These are phyloP conservation scores for Excoecaria cochinchinensis DNA, from an alignment of 345 rosid genomes.

Conservation along the genomic window DNA sequence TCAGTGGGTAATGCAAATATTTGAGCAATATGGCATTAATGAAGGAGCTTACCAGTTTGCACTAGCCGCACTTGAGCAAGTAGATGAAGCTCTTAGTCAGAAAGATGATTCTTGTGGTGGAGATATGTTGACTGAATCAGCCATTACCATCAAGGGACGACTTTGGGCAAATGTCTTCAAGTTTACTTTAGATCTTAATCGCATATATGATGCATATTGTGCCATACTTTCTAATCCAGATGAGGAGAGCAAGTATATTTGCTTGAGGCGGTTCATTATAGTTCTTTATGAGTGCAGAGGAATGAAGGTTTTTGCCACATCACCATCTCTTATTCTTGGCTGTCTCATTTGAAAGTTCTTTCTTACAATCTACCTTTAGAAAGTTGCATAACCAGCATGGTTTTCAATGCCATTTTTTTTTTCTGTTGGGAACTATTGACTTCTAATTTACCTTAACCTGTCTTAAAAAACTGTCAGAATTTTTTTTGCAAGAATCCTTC, in stretches of 20 bases:
- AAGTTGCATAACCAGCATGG: slow-evolving; percentile 1
- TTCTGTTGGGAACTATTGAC: not conserved
- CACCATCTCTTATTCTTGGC: not conserved
- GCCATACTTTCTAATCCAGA: slow-evolving; percentile 97
- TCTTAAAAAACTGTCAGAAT: not conserved
- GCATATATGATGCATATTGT: slow-evolving; percentile 86
- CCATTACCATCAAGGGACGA: slow-evolving; percentile 61
- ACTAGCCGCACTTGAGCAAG: slow-evolving; percentile 97
- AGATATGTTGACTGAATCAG: slow-evolving; percentile 49
- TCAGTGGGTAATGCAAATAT: slow-evolving; percentile 97
- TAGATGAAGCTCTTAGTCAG: slow-evolving; percentile 68
- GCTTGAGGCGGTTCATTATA: slow-evolving; percentile 86
- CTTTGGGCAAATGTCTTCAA: slow-evolving; percentile 96
- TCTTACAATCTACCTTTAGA: not conserved
- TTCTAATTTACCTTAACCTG: not conserved
- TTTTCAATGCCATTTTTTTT: not conserved
- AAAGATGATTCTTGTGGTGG: slow-evolving; percentile 32
- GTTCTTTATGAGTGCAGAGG: slow-evolving; percentile 84
- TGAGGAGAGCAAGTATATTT: slow-evolving; percentile 90
- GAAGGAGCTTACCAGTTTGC: slow-evolving; percentile 98
- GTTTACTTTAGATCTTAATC: slow-evolving; percentile 85
- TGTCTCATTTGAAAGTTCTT: slow-evolving; percentile 14
- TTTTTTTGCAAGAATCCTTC: not conserved
- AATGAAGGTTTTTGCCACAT: slow-evolving; percentile 58
- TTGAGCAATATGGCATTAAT: slow-evolving; percentile 80